These are phyloP conservation scores for Beta lomatogona DNA, from an alignment of 179 eudicot genomes.

Conservation along the genomic window DNA sequence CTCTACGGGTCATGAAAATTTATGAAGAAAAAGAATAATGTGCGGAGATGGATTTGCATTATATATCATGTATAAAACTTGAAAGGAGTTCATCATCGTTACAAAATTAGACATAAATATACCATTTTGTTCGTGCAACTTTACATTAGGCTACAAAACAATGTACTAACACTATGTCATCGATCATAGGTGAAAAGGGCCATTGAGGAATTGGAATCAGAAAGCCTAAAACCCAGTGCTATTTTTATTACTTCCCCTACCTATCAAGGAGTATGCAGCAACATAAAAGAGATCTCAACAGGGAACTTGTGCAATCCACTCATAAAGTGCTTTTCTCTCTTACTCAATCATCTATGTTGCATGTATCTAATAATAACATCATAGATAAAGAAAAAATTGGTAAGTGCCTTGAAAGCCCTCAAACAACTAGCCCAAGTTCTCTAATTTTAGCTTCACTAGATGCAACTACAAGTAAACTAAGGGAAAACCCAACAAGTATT, in stretches of 20 bases:
- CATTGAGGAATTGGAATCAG: slow-evolving; percentile 46
- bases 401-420: slow-evolving; percentile 60
- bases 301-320: slow-evolving; percentile 72
- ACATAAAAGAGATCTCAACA: slow-evolving; percentile 52
- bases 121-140: too few relatives aligned
- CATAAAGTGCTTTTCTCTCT: slow-evolving; percentile 68
- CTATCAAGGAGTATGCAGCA: slow-evolving; percentile 75
- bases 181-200: slow-evolving; percentile 54
- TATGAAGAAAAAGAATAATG: too few relatives aligned
- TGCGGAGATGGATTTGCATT: too few relatives aligned
- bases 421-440: slow-evolving; percentile 69
- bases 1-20: too few relatives aligned
- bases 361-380: slow-evolving; percentile 42
- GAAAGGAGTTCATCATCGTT: too few relatives aligned
- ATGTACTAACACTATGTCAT: neutral
- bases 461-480: slow-evolving; percentile 62
- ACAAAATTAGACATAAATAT: too few relatives aligned
- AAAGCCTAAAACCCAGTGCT: slow-evolving; percentile 62
- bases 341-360: slow-evolving; percentile 74
- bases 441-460: slow-evolving; percentile 60
- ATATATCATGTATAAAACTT: too few relatives aligned
- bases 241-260: slow-evolving; percentile 74
- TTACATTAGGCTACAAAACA: too few relatives aligned
- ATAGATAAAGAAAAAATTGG: slow-evolving; percentile 54
- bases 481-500: slow-evolving; percentile 34